Conservation (phyloP, 2,329 filamentous ascomycete species). For the Calonectria crousiana region DNA sequence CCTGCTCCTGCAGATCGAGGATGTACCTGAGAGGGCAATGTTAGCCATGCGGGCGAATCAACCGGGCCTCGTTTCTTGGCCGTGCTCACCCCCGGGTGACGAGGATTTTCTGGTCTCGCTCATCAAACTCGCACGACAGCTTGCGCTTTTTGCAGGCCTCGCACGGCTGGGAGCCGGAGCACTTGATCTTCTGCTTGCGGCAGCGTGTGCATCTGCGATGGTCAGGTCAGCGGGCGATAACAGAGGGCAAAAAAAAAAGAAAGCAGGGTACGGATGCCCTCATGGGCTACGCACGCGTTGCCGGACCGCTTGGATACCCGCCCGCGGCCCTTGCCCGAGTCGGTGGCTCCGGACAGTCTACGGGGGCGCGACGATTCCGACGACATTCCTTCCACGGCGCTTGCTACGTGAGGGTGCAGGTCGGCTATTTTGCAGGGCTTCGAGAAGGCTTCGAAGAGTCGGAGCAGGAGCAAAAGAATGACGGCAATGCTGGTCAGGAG, state of each 20-base stretch:
- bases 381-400: conserved; percentile 28
- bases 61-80: not conserved
- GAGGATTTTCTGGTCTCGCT: conserved; percentile 61
- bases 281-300: conserved; percentile 37
- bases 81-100: conserved; percentile 58
- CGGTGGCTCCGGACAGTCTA: conserved; percentile 29
- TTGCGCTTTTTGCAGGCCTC: conserved; percentile 49
- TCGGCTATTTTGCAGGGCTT: not conserved
- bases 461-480: not conserved
- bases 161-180: conserved; percentile 48
- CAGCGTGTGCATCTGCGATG: conserved; percentile 43
- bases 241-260: not conserved
- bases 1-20: conserved; percentile 50
- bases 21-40: conserved; percentile 46
- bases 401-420: not conserved
- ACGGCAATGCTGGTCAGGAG: conserved; percentile 15
- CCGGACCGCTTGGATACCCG: conserved; percentile 43
- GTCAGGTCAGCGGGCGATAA: conserved; percentile 1
- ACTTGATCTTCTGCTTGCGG: conserved; percentile 51
- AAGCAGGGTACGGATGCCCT: not conserved
- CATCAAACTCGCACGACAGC: conserved; percentile 50
- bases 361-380: conserved; percentile 33
- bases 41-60: conserved; percentile 1
- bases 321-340: conserved; percentile 28
- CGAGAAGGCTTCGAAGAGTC: conserved; percentile 5